Base-by-base conservation (phyloP, 1,284 basidiomycete genomes). In the Neonothopanus nambi region DNA sequence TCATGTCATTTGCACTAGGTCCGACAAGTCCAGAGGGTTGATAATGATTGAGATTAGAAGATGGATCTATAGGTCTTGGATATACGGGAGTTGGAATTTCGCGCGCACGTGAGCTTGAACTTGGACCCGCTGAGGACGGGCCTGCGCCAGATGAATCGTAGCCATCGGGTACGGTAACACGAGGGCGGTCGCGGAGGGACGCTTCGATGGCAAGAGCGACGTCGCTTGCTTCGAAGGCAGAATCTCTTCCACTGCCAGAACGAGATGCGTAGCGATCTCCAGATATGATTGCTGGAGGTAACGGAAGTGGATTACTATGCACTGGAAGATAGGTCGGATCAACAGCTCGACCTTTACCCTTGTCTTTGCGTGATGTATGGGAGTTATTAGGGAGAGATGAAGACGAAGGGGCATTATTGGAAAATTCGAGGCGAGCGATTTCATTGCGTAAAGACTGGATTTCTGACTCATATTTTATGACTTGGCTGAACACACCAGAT, bases 281-380 rank as follows among this genome's bases (percentile, higher is more conserved):
- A 28, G 46, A 12, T 26, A 54, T 43, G 7, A 30, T 23, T 17
- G 42, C 28, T 9, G 52, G 52, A 15, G 52, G 52, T 9, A 45
- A 45, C 4, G 52, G 52, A 12, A 54, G 21, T 5, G 52, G 52
- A 23, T 54, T 54, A 44, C 48, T 40, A 12, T 20, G 33, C 3
- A 48, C 30, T n/a, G 39, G 39, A 36, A 33, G 15, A 21, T 23
- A 48, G 26, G n/a, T 43, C 5, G 18, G 21, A 1, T 28, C 39
- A 15, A 28, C 40, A 9, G 45, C 52, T 24, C 41, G 40, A 15
- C 52, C 52, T 48, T 54, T 54, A 3, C 52, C 52, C 23, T 54
- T 54, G 39, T 48, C 52, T 48, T 20, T 52, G 2, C 44, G 43
- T 24, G 46, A 33, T 12, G 43, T n/a, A 15, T 12, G 18, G 26